phyloP scores from a whole-genome alignment of 2,329 filamentous ascomycete genomes.

The Alternaria postmessia region DNA sequence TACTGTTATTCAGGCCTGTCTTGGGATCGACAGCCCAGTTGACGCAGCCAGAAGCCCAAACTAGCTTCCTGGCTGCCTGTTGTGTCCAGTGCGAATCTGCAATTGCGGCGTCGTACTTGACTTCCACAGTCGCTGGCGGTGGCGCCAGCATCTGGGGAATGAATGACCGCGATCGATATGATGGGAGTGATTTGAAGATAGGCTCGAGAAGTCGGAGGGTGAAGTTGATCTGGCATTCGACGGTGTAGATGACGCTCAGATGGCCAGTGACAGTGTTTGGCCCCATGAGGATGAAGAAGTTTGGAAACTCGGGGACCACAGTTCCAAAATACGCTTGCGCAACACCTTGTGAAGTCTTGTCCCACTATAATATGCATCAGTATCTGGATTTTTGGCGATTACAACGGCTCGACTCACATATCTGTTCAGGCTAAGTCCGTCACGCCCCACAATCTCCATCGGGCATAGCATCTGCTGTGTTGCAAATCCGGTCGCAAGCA shows the following conservation, averaged over 20 bases:
- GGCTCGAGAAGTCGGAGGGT: conserved; percentile 54
- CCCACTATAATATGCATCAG: conserved; percentile 45
- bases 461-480: conserved; percentile 58
- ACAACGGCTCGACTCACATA: conserved; percentile 37
- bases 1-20: conserved; percentile 57
- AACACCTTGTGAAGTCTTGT: conserved; percentile 46
- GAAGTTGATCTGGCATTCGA: conserved; percentile 63
- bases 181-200: conserved; percentile 48
- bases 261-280: conserved; percentile 59
- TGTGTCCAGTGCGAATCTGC: conserved; percentile 54
- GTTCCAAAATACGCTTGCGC: conserved; percentile 60
- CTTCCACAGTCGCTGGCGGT: conserved; percentile 43
- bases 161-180: conserved; percentile 33
- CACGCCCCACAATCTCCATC: conserved; percentile 56
- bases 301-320: conserved; percentile 50
- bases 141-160: conserved; percentile 30
- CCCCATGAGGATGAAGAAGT: conserved; percentile 36
- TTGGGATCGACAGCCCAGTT: conserved; percentile 61
- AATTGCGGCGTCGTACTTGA: conserved; percentile 48
- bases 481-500: conserved; percentile 61
- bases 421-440: conserved; percentile 51
- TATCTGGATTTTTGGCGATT: neutral
- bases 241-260: conserved; percentile 60
- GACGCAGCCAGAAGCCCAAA: conserved; percentile 61
- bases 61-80: conserved; percentile 52